phyloP scores from a whole-genome alignment of 176 grass and related monocot species.

The Saccharum spontaneum region DNA sequence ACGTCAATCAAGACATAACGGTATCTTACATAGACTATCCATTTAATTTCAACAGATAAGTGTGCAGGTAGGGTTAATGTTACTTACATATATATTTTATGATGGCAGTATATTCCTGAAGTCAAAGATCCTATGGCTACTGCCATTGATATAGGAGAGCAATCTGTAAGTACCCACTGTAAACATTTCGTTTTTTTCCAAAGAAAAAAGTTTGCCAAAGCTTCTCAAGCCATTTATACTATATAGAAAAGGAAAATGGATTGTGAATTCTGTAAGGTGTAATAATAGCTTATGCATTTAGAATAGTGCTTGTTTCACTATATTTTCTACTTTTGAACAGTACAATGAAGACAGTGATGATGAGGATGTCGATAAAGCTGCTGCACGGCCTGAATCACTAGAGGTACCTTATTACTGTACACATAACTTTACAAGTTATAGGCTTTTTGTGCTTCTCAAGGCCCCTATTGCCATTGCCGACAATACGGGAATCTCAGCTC shows the following conservation, averaged over 20 bases:
- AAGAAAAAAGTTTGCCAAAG: background rate
- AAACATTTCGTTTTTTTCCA: constrained; percentile 13
- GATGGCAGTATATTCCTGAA: constrained; percentile 66
- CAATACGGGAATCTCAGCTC: constrained; percentile 7
- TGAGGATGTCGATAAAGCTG: constrained; percentile 49
- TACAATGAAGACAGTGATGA: constrained; percentile 77
- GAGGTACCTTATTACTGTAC: constrained; percentile 27
- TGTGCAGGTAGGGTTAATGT: background rate
- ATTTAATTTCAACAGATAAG: constrained; percentile 22
- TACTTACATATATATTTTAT: constrained; percentile 26
- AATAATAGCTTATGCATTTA: constrained; percentile 16
- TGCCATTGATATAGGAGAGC: constrained; percentile 96
- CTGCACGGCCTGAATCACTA: constrained; percentile 36
- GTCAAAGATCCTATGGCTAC: constrained; percentile 74
- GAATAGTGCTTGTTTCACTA: constrained; percentile 13
- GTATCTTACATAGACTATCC: constrained; percentile 37
- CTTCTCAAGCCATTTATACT: constrained; percentile 1
- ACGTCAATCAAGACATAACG: constrained; percentile 55
- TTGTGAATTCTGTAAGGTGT: constrained; percentile 7
- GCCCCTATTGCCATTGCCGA: constrained; percentile 8
- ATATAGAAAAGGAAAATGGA: constrained; percentile 24
- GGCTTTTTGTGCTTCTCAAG: too few species aligned
- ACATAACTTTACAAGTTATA: constrained; percentile 30
- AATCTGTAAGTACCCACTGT: constrained; percentile 62
- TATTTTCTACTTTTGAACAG: constrained; percentile 51